phyloP scores from a whole-genome alignment of 768 basidiomycete genomes.

The Floccularia luteovirens region DNA sequence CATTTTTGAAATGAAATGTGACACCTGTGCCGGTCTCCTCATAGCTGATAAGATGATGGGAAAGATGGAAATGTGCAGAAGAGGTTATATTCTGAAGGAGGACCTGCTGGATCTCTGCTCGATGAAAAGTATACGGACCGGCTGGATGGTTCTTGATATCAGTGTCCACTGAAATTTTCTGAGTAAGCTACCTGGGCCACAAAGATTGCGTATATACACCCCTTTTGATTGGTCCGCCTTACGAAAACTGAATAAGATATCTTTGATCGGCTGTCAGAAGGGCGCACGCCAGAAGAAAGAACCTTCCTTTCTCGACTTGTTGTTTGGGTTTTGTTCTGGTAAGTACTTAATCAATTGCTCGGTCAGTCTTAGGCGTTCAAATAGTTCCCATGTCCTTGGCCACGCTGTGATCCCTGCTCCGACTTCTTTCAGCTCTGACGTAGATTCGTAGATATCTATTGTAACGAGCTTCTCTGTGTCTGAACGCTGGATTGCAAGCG shows the following conservation, averaged over 20 bases:
- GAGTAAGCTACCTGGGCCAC: background rate
- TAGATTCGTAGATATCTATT: constrained; percentile 1
- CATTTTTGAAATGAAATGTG: background rate
- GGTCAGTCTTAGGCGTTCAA: background rate
- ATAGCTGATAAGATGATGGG: background rate
- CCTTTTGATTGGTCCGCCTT: too few relatives aligned
- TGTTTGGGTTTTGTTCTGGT: background rate
- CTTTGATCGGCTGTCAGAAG: too few relatives aligned
- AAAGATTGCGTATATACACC: background rate
- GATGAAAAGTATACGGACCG: background rate
- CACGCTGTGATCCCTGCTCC: constrained; percentile 1
- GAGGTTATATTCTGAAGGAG: background rate
- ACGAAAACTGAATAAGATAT: background rate
- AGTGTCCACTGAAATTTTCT: too few relatives aligned
- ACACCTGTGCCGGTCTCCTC: background rate
- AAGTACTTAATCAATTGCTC: background rate
- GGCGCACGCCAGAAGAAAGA: too few relatives aligned
- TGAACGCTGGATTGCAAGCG: background rate
- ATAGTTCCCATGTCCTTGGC: constrained; percentile 1
- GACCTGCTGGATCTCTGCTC: background rate
- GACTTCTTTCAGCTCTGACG: background rate
- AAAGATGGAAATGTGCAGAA: background rate
- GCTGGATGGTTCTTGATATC: background rate
- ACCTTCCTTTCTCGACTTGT: background rate
- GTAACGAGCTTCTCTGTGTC: background rate